Conservation (phyloP, 148 eudicot genomes). For the Rhododendron vialii region DNA sequence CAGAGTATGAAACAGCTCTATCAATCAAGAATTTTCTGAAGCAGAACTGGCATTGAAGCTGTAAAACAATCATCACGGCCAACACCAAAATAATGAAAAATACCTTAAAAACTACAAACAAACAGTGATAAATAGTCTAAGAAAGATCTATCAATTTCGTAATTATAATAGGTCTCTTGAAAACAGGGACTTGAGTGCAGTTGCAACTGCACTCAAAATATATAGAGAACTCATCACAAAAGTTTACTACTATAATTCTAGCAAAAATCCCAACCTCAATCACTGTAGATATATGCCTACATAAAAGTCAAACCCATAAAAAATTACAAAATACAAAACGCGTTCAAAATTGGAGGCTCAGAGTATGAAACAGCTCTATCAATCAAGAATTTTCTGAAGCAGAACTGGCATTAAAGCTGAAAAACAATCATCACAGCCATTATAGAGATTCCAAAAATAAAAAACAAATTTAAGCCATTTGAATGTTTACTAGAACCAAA, state of each 20-base stretch:
- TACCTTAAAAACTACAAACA: not conserved
- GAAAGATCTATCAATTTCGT: not conserved
- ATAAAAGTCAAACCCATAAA: not conserved
- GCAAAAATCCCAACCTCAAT: not conserved
- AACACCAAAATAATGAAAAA: not conserved
- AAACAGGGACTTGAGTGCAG: not conserved
- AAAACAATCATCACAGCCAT: conserved; percentile 41
- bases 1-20: conserved; percentile 60
- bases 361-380: conserved; percentile 61
- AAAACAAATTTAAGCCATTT: not conserved
- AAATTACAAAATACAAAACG: not conserved
- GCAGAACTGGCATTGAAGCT: conserved; percentile 95
- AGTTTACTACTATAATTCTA: not conserved
- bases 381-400: conserved; percentile 89
- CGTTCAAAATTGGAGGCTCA: conserved; percentile 37
- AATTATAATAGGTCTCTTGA: not conserved
- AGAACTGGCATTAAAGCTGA: conserved; percentile 89
- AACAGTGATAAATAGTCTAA: not conserved
- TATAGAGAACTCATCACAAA: not conserved
- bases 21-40: conserved; percentile 87
- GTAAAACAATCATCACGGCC: conserved; percentile 45
- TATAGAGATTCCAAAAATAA: not conserved
- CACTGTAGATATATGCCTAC: not conserved
- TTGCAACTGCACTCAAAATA: not conserved
- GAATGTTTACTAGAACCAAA: not conserved